These are phyloP conservation scores for Dendrobium nobile DNA, from an alignment of 106 monocot genomes.

Conservation along the genomic window DNA sequence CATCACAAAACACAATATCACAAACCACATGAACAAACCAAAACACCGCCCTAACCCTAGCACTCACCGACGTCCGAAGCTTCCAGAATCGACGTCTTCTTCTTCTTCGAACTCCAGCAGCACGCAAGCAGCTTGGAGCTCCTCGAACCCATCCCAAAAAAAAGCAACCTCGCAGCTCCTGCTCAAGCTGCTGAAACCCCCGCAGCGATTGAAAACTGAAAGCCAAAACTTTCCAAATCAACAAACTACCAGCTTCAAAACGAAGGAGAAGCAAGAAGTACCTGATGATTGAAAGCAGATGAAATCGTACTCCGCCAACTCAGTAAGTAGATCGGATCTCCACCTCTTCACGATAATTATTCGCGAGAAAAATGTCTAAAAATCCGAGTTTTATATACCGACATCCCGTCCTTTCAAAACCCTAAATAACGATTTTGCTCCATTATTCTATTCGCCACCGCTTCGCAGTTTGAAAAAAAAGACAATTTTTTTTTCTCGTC, in stretches of 20 bases:
- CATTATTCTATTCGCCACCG: slow-evolving; percentile 4
- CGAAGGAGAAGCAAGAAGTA: background rate
- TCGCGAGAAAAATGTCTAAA: background rate
- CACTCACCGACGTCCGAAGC: slow-evolving; percentile 36
- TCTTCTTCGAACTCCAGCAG: slow-evolving; percentile 54
- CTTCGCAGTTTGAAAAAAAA: slow-evolving; percentile 1
- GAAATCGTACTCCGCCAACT: background rate
- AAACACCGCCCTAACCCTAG: slow-evolving; percentile 11
- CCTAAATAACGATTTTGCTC: slow-evolving; percentile 10
- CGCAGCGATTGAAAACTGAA: background rate
- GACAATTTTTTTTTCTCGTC: slow-evolving; percentile 3
- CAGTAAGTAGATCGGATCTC: background rate
- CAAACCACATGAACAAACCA: slow-evolving; percentile 3
- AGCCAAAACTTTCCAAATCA: background rate
- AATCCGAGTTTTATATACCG: background rate
- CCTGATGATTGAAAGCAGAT: background rate
- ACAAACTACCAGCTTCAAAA: background rate
- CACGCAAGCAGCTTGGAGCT: slow-evolving; percentile 42
- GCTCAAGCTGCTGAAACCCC: slow-evolving; percentile 3
- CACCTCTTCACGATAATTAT: background rate
- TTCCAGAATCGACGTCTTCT: slow-evolving; percentile 33
- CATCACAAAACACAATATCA: slow-evolving; percentile 2
- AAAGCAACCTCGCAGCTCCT: slow-evolving; percentile 2
- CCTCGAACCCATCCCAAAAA: slow-evolving; percentile 49
- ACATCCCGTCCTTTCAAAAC: slow-evolving; percentile 11